Evolutionary conservation across 148 eudicot genomes (phyloP).

Genomic region (Silene uniflora): DNA sequence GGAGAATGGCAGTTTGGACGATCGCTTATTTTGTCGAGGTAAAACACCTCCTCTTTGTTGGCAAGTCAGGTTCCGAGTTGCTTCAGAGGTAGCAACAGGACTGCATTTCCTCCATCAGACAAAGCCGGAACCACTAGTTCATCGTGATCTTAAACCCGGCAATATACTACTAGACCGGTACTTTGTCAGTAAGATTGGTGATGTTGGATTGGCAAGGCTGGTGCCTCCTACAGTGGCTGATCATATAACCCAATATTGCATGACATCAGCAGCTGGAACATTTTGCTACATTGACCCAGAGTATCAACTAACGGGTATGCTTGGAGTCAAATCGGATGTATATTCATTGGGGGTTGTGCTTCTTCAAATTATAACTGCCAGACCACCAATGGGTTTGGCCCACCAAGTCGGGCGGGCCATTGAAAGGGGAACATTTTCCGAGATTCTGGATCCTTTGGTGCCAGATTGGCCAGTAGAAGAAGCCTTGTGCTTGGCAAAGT

Average conservation of each 20-base stretch:
- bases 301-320: slow-evolving; percentile 72
- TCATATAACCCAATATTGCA: slow-evolving; percentile 51
- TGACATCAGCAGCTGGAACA: slow-evolving; percentile 69
- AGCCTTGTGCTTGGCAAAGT: slow-evolving; percentile 44
- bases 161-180: slow-evolving; percentile 62
- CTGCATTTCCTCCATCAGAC: slow-evolving; percentile 62
- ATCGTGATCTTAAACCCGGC: slow-evolving; percentile 70
- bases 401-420: slow-evolving; percentile 39
- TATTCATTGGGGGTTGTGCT: slow-evolving; percentile 61
- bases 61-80: slow-evolving; percentile 51
- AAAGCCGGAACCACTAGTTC: slow-evolving; percentile 67
- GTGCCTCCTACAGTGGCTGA: slow-evolving; percentile 65
- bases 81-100: slow-evolving; percentile 50
- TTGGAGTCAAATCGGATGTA: slow-evolving; percentile 61
- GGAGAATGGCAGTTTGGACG: slow-evolving; percentile 52
- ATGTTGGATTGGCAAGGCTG: slow-evolving; percentile 66
- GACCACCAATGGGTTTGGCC: slow-evolving; percentile 61
- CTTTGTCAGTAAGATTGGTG: slow-evolving; percentile 66
- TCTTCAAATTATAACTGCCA: slow-evolving; percentile 58
- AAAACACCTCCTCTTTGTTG: slow-evolving; percentile 42
- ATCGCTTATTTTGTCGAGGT: slow-evolving; percentile 39
- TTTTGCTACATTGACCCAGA: slow-evolving; percentile 75
- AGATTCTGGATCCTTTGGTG: slow-evolving; percentile 49
- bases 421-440: slow-evolving; percentile 37
- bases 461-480: slow-evolving; percentile 69